Conservation (phyloP, 306 rosid species). For the Corylus americana region DNA sequence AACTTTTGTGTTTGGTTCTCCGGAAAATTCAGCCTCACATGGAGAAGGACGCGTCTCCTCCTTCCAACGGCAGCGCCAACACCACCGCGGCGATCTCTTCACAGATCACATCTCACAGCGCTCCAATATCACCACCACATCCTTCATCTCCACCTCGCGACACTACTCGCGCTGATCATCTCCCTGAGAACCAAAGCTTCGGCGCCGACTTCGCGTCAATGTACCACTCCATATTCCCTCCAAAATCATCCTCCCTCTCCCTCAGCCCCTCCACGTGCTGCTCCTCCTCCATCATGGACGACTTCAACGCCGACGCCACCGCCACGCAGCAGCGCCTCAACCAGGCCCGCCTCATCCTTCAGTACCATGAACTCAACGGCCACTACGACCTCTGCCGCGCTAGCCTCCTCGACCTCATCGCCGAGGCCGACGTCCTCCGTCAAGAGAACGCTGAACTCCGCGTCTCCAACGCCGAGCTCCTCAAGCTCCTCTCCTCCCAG, state of each 20-base stretch:
- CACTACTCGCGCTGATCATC: background rate
- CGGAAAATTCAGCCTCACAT: slow-evolving; percentile 14
- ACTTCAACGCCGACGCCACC: background rate
- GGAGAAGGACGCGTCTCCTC: slow-evolving; percentile 34
- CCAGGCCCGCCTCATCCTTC: slow-evolving; percentile 45
- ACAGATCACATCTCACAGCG: background rate
- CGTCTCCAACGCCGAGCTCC: slow-evolving; percentile 37
- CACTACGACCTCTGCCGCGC: slow-evolving; percentile 35
- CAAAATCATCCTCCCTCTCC: slow-evolving; percentile 37
- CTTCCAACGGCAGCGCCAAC: slow-evolving; percentile 19
- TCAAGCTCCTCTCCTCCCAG: slow-evolving; percentile 44
- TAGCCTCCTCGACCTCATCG: slow-evolving; percentile 31
- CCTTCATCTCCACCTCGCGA: background rate
- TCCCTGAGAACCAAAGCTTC: slow-evolving; percentile 25
- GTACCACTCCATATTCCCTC: slow-evolving; percentile 43
- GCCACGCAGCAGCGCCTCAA: slow-evolving; percentile 38
- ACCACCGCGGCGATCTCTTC: slow-evolving; percentile 1
- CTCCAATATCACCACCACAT: background rate
- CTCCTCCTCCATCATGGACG: slow-evolving; percentile 22
- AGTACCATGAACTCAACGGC: slow-evolving; percentile 35
- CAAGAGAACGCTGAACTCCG: slow-evolving; percentile 48
- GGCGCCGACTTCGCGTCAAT: slow-evolving; percentile 35
- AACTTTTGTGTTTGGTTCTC: background rate
- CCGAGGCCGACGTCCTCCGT: slow-evolving; percentile 37
- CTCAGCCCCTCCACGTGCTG: slow-evolving; percentile 47